Evolutionary conservation across 2,329 filamentous ascomycete genomes (phyloP).

Genomic region (Exophiala sp.): DNA sequence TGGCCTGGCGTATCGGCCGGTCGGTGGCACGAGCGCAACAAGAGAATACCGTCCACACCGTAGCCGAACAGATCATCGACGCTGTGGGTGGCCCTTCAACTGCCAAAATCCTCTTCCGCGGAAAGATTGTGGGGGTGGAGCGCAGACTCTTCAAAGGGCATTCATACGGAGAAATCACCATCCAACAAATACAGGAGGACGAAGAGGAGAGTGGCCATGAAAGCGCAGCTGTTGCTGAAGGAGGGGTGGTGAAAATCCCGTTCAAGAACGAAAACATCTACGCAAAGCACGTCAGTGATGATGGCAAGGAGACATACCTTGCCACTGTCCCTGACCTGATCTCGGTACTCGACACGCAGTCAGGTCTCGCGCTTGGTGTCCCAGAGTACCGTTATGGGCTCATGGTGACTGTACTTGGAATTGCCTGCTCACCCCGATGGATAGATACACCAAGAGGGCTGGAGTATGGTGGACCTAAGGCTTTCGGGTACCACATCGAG

Average conservation of each 20-base stretch:
- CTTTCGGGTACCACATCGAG: conserved; percentile 14
- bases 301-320: conserved; percentile 20
- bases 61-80: conserved; percentile 33
- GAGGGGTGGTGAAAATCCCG: conserved; percentile 22
- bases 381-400: conserved; percentile 45
- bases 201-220: conserved; percentile 24
- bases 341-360: conserved; percentile 18
- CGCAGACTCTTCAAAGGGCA: conserved; percentile 8
- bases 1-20: conserved; percentile 32
- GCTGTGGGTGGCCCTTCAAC: conserved; percentile 36
- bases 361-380: conserved; percentile 20
- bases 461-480: conserved; percentile 12
- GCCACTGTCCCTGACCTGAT: conserved; percentile 34
- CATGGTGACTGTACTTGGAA: conserved; percentile 46
- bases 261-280: conserved; percentile 32
- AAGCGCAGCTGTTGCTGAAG: background rate
- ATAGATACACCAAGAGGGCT: conserved; percentile 29
- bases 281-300: conserved; percentile 23
- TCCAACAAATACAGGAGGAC: conserved; percentile 30
- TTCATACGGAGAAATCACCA: conserved; percentile 2
- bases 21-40: conserved; percentile 29
- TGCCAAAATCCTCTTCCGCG: conserved; percentile 43
- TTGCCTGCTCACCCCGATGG: conserved; percentile 55
- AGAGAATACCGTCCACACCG: conserved; percentile 20
- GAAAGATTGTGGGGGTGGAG: conserved; percentile 36